phyloP scores from a whole-genome alignment of 192 early-diverging fungal genomes.

The Allomyces javanicus region DNA sequence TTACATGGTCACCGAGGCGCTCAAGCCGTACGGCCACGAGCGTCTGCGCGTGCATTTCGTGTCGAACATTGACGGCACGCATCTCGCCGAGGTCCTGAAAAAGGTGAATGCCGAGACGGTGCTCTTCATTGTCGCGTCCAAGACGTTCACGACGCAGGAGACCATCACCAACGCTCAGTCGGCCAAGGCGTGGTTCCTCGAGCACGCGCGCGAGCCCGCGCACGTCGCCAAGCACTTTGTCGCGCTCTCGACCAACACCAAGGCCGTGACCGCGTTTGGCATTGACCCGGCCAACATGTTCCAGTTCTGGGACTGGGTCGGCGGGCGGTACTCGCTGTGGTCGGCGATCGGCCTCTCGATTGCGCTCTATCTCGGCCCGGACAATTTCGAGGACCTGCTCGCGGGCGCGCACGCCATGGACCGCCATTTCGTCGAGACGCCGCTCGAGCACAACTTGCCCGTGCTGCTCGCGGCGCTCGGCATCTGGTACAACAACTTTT shows the following conservation, averaged over 20 bases:
- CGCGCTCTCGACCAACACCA: conserved; percentile 86
- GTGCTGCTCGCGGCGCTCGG: conserved; percentile 73
- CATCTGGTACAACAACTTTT: conserved; percentile 99
- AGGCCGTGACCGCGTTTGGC: conserved; percentile 74
- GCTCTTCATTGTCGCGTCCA: conserved; percentile 88
- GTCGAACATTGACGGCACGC: conserved; percentile 94
- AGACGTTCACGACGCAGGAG: conserved; percentile 98
- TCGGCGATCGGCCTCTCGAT: conserved; percentile 98
- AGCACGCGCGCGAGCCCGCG: conserved; percentile 54
- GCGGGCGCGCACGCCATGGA: conserved; percentile 92
- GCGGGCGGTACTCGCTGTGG: conserved; percentile 97
- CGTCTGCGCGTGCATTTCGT: conserved; percentile 83
- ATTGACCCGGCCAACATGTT: conserved; percentile 97
- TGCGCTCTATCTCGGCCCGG: conserved; percentile 78
- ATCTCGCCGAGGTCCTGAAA: conserved; percentile 85
- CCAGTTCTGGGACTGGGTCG: conserved; percentile 99
- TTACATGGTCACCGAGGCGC: conserved; percentile 96
- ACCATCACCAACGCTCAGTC: conserved; percentile 92
- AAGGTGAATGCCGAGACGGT: conserved; percentile 64
- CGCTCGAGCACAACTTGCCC: conserved; percentile 84
- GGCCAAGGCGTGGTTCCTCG: conserved; percentile 85
- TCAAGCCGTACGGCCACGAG: conserved; percentile 72
- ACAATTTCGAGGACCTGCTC: conserved; percentile 82
- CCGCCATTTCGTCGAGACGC: conserved; percentile 75
- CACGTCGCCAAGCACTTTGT: conserved; percentile 99